phyloP scores from a whole-genome alignment of 257 asterid genomes.

The Penstemon newberryi region DNA sequence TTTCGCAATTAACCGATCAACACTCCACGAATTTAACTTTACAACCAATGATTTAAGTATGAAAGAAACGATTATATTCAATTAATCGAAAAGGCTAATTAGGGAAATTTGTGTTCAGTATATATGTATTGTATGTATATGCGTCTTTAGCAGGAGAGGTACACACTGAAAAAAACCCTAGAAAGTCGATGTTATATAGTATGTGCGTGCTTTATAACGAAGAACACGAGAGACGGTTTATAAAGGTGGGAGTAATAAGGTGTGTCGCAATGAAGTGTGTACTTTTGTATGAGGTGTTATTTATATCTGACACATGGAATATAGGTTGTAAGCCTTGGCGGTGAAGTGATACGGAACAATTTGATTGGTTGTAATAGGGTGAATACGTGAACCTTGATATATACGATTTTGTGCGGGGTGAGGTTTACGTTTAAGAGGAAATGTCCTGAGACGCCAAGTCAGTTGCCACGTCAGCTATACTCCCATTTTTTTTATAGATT shows the following conservation, averaged over 20 bases:
- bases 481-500: too few relatives aligned
- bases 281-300: neutral
- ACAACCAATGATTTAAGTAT: neutral
- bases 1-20: slow-evolving; percentile 9
- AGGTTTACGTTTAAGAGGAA: neutral
- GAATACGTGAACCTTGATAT: neutral
- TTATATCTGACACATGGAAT: neutral
- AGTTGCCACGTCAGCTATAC: neutral
- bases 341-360: neutral
- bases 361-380: neutral
- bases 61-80: neutral
- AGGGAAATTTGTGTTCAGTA: too few relatives aligned
- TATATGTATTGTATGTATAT: too few relatives aligned
- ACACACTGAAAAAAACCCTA: neutral
- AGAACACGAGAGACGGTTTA: neutral
- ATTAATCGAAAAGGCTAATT: too few relatives aligned
- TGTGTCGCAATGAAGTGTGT: neutral
- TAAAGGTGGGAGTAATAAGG: neutral
- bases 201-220: neutral
- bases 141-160: neutral
- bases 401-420: neutral
- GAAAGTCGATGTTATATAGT: too few relatives aligned
- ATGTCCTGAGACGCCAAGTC: neutral
- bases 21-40: neutral
- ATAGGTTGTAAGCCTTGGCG: neutral